Evolutionary conservation across 2,329 filamentous ascomycete genomes (phyloP), one percentile per base, ranked within the genome.

Genomic region (Sporothrix sp.): DNA sequence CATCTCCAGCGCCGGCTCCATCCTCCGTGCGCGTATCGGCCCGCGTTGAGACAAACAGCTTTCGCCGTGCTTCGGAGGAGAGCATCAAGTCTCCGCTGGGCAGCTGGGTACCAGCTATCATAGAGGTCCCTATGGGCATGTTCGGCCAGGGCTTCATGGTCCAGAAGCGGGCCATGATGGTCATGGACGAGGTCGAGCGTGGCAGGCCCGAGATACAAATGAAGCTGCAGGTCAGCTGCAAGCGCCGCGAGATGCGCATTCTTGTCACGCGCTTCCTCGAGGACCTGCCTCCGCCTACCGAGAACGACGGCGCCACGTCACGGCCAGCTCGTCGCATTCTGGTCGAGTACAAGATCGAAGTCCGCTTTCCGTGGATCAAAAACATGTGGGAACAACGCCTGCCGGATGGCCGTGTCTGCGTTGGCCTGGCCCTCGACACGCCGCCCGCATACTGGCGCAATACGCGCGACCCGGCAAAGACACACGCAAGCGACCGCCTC

Each of bases 71-170:
- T 7, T 30, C 35, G 1, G 47, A 53, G 4, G 25, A 53, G 11
- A 45, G 37, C 18, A 54, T 54, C 18, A 23, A 46, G 36, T 58
- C 54, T 9, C 56, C 58, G 1, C 42, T 56, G 13, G 39, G 50
- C 11, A 48, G 40, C 28, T 47, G 42, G 37, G 52, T 56, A 38
- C 63, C 65, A 1, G 53, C 60, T 20, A 60, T 60, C 18, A 64
- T 76, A 63, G 68, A 60, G 14, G 55, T 81, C 2, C 59, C 63
- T 1, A 68, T 75, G 3, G 58, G 61, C 1, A 67, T 66, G 0
- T 59, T 89, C 2, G 73, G 79, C 16, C 84, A 89, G 57, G 85
- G 86, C 0, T 68, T 79, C 36, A 71, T 80, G 65, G 58, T 73
- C 1, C 65, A 71, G 1, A 71, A 76, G 4, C 67, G 65, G 3